A percentile compares a stretch with the other conserved stretches of the same genome.
Conservation (phyloP, 495 filamentous ascomycete species). For the Neurospora sp. region DNA sequence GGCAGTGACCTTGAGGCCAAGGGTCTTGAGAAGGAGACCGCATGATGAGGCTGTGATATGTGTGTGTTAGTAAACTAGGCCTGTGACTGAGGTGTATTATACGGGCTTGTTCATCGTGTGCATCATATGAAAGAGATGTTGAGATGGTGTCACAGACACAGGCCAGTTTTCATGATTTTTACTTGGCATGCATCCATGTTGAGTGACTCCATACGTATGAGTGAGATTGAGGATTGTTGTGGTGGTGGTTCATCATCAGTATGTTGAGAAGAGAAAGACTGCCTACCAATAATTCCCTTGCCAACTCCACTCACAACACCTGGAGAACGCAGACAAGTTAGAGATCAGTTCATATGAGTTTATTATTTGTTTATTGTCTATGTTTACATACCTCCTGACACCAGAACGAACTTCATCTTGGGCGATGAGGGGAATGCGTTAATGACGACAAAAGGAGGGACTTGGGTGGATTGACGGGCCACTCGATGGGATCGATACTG, state of each 20-base stretch:
- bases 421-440: not conserved
- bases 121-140: not conserved
- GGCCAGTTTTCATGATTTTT: not conserved
- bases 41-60: constrained; percentile 29
- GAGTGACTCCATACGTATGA: constrained; percentile 5
- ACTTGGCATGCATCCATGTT: constrained; percentile 9
- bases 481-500: not conserved
- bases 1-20: constrained; percentile 50
- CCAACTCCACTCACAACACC: constrained; percentile 15
- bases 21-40: constrained; percentile 78
- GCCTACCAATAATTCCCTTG: constrained; percentile 23
- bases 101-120: not conserved
- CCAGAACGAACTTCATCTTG: constrained; percentile 77
- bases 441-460: not conserved
- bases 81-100: constrained; percentile 8
- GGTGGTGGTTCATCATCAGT: constrained; percentile 4
- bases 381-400: constrained; percentile 51
- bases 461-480: not conserved
- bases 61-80: not conserved
- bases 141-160: constrained; percentile 2
- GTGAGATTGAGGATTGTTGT: constrained; percentile 1
- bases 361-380: not conserved
- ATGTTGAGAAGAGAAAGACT: constrained; percentile 10
- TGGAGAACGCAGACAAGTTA: not conserved
- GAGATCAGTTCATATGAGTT: not conserved